Percentiles rank a stretch among this genome's conserved stretches.
Conservation (phyloP, 768 basidiomycete species). For the Crepidotus variabilis region DNA sequence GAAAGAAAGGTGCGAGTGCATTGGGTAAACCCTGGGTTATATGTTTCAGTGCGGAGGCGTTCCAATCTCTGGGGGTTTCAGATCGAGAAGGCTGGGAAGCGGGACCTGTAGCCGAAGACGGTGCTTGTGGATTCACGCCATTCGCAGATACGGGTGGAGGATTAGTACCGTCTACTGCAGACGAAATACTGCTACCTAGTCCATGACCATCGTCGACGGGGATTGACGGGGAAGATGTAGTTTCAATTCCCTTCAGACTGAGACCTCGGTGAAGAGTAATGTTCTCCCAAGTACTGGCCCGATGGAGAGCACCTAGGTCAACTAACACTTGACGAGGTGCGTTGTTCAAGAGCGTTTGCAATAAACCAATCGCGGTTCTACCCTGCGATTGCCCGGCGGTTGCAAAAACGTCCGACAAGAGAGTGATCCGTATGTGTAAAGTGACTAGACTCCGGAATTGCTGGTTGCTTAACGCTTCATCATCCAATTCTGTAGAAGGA, state of each 20-base stretch:
- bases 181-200: conserved; percentile 37
- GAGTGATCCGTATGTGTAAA: conserved; percentile 73
- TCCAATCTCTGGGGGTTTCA: conserved; percentile 51
- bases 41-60: conserved; percentile 75
- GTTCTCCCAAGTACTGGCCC: conserved; percentile 84
- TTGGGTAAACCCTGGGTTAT: conserved; percentile 75
- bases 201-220: conserved; percentile 48
- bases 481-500: conserved; percentile 39
- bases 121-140: conserved; percentile 20
- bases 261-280: conserved; percentile 67
- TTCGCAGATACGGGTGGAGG: conserved; percentile 23
- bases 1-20: conserved; percentile 78
- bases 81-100: conserved; percentile 29
- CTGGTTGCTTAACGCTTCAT: conserved; percentile 45
- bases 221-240: conserved; percentile 36
- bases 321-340: conserved; percentile 60
- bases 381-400: conserved; percentile 81
- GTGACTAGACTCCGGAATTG: conserved; percentile 71
- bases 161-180: conserved; percentile 29
- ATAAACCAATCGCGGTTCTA: conserved; percentile 66
- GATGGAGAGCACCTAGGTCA: conserved; percentile 77
- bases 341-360: conserved; percentile 69
- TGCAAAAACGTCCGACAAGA: conserved; percentile 85
- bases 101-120: conserved; percentile 13
- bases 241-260: conserved; percentile 48